Base-by-base conservation (phyloP, 208 protist genomes). In the Trypanosoma boissoni region DNA sequence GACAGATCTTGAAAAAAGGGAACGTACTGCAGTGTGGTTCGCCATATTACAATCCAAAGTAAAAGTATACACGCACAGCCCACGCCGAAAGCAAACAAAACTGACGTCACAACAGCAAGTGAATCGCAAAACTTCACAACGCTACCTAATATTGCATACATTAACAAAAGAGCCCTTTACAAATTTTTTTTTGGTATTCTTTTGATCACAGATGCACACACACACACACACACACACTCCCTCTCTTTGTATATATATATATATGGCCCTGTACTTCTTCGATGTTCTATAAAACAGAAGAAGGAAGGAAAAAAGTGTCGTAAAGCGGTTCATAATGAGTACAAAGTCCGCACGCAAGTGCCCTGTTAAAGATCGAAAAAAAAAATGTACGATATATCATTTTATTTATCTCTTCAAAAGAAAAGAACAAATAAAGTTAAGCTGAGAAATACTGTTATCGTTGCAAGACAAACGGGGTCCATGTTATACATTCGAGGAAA, bases 401-500 rank as follows among this genome's bases (percentile, higher is more conserved):
- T 12, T 16, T 12, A 39, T 39, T 39, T 39, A 6, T 12, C 8
- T 39, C 34, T 6, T 39, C 34, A 39, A 39, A 39, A 39, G 34
- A 39, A 16, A 39, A 12, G 12, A 39, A 39, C 34, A 12, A 39
- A 39, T 16, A 39, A 39, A 39, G 12, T 6, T 39, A 39, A 12
- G 12, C 6, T 16, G 34, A 39, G 12, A 39, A 12, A 39, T 39
- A 39, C 12, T 39, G 34, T 39, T 39, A 12, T 39, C 12, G 34
- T 12, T 39, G 34, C 34, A 39, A 39, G 8, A 39, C 34, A 12
- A 12, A 12, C 12, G 34, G 34, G 34, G 34, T 12, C 34, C 12
- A 16, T 6, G 12, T 39, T 39, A 39, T 39, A 16, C 12, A 39
- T 12, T 49, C 23, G 36, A 24, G 16, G 9, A 62, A 90, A 90